A percentile compares a stretch with the other conserved stretches of the same genome.
Conservation (phyloP, 208 protist species). For the Acanthamoeba lenticulata region DNA sequence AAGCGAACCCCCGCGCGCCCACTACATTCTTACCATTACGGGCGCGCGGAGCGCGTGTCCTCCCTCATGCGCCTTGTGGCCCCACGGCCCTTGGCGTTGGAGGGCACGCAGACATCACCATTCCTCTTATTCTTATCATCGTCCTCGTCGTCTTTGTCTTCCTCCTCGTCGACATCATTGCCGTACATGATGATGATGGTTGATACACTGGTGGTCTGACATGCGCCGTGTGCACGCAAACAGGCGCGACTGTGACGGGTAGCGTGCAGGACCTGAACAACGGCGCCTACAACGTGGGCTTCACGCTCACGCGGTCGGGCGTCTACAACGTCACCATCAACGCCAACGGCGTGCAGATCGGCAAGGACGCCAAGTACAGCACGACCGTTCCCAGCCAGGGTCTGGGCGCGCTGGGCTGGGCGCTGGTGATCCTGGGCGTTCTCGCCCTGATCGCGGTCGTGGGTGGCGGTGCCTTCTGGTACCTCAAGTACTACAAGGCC, state of each 20-base stretch:
- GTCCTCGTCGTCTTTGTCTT: neutral
- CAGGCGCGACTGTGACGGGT: neutral
- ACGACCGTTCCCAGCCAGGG: slow-evolving; percentile 27
- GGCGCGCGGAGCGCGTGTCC: no score
- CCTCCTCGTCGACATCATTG: neutral
- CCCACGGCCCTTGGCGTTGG: no score
- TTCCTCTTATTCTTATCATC: neutral
- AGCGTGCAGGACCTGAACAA: slow-evolving; percentile 46
- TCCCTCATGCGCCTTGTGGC: no score
- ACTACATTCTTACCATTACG: no score
- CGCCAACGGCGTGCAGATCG: neutral
- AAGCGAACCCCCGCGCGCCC: no score
- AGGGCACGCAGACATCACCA: no score
- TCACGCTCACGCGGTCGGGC: slow-evolving; percentile 27
- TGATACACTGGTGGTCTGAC: neutral
- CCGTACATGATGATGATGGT: no score
- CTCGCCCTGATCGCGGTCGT: slow-evolving; percentile 24
- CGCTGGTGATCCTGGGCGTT: slow-evolving; percentile 7
- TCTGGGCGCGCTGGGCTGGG: slow-evolving; percentile 31
- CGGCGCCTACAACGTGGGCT: slow-evolving; percentile 44
- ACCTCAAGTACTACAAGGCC: slow-evolving; percentile 60
- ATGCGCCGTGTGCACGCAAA: neutral
- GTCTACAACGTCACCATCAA: slow-evolving; percentile 42
- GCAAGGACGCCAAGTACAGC: slow-evolving; percentile 37
- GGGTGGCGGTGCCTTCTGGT: slow-evolving; percentile 46